A percentile compares a stretch with the other conserved stretches of the same genome.
Evolutionary conservation across 225 moss, liverwort and hornwort species (phyloP).

Genomic region (Ulota crispa): DNA sequence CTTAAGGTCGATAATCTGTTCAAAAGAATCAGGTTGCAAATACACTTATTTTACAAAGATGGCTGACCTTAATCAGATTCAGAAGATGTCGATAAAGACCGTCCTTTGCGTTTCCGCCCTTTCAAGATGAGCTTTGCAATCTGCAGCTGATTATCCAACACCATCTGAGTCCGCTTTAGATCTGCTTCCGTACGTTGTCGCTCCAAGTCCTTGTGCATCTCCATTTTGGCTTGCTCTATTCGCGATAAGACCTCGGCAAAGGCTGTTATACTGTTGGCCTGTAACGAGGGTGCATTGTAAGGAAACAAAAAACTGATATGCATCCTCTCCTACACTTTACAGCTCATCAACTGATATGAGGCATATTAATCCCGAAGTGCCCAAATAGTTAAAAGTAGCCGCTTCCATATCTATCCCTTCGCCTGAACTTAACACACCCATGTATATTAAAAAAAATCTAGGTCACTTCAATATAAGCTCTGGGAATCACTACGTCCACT

Average conservation of each 20-base stretch:
- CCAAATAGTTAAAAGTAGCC: background rate
- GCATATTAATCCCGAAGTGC: background rate
- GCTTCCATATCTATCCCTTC: background rate
- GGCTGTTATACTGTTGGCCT: constrained; percentile 67
- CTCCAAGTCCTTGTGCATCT: constrained; percentile 64
- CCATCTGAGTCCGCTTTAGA: constrained; percentile 61
- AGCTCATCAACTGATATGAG: background rate
- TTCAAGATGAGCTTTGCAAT: constrained; percentile 59
- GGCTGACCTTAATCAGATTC: constrained; percentile 47
- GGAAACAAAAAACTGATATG: background rate
- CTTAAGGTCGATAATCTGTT: background rate
- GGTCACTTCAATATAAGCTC: too few species aligned
- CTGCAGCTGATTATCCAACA: constrained; percentile 56
- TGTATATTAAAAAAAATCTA: too few species aligned
- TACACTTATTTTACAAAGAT: background rate
- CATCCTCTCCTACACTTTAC: background rate
- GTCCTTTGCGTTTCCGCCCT: constrained; percentile 49
- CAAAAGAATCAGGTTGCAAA: background rate
- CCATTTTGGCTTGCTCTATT: constrained; percentile 68
- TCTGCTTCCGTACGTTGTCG: constrained; percentile 61
- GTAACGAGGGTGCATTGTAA: constrained; percentile 16
- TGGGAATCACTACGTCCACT: too few species aligned
- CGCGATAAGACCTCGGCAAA: constrained; percentile 59
- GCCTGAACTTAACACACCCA: too few species aligned
- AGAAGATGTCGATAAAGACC: constrained; percentile 43